A percentile compares a stretch with the other conserved stretches of the same genome.
Conservation (phyloP, 73 alveolate species). For the Paramecium caudatum region DNA sequence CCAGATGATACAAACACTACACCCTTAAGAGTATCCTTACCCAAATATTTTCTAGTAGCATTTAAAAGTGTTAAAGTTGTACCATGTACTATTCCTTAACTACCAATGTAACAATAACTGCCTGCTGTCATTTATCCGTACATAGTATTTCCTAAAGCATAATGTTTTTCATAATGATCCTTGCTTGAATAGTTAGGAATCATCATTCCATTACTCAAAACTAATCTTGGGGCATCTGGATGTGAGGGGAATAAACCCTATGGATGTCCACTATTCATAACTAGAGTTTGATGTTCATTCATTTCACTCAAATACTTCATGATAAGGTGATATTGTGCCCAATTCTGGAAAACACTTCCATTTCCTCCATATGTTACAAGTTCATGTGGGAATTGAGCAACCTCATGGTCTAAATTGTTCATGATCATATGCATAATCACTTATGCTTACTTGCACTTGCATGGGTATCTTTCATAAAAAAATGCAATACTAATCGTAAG, state of each 20-base stretch:
- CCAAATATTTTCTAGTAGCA: conserved; percentile 76
- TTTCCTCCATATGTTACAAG: conserved; percentile 83
- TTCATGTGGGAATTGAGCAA: conserved; percentile 81
- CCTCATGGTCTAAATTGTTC: conserved; percentile 81
- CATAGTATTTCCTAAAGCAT: conserved; percentile 83
- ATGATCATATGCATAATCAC: conserved; percentile 80
- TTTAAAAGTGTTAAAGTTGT: conserved; percentile 79
- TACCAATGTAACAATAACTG: conserved; percentile 80
- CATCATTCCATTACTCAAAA: conserved; percentile 81
- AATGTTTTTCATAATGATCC: conserved; percentile 76
- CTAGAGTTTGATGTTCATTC: conserved; percentile 76
- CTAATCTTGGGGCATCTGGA: conserved; percentile 76
- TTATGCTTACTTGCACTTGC: conserved; percentile 72
- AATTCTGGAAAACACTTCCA: conserved; percentile 81
- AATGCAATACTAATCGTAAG: conserved; percentile 40
- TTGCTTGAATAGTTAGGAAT: conserved; percentile 77
- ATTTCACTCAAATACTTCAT: conserved; percentile 74
- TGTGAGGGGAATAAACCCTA: conserved; percentile 80
- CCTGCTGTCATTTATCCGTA: conserved; percentile 89
- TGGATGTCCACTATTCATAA: conserved; percentile 83
- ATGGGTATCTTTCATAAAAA: conserved; percentile 58
- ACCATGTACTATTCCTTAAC: conserved; percentile 86
- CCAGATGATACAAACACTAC: conserved; percentile 82
- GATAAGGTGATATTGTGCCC: conserved; percentile 82
- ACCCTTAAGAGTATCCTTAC: conserved; percentile 70